A percentile compares a stretch with the other conserved stretches of the same genome.
Evolutionary conservation across 305 asterid genomes (phyloP).

Genomic region (Fraxinus platypoda): DNA sequence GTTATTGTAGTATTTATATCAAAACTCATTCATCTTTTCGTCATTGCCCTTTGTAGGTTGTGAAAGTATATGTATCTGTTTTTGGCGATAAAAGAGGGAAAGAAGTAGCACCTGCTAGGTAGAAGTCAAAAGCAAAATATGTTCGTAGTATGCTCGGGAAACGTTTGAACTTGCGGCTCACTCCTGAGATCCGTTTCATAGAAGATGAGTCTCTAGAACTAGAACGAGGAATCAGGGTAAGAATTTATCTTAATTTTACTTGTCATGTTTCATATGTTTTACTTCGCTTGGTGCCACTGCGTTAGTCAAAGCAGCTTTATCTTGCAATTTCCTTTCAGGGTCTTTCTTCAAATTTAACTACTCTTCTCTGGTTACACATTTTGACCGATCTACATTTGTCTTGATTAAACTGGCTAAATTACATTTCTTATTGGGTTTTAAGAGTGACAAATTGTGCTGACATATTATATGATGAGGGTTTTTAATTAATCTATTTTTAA

Average conservation of each 20-base stretch:
- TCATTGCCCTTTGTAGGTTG: slow-evolving; percentile 54
- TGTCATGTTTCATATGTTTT: not conserved
- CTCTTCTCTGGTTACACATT: not conserved
- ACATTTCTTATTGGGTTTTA: not conserved
- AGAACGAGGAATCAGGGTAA: slow-evolving; percentile 98
- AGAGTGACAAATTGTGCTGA: not conserved
- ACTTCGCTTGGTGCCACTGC: not conserved
- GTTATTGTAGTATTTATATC: not conserved
- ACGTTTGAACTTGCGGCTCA: slow-evolving; percentile 91
- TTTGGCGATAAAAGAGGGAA: slow-evolving; percentile 97
- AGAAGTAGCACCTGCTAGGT: slow-evolving; percentile 85
- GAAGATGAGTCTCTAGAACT: slow-evolving; percentile 91
- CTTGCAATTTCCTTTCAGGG: not conserved
- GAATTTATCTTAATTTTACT: slow-evolving; percentile 19
- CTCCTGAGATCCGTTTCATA: slow-evolving; percentile 89
- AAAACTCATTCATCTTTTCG: slow-evolving; percentile 1
- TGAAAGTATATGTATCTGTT: slow-evolving; percentile 88
- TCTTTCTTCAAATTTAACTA: not conserved
- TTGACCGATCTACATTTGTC: no score
- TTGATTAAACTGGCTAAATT: not conserved
- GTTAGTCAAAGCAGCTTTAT: not conserved
- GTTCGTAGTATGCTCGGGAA: slow-evolving; percentile 82
- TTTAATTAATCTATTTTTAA: no score
- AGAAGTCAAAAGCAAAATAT: slow-evolving; percentile 83
- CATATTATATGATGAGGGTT: not conserved